phyloP scores from a whole-genome alignment of 345 rosid genomes.

The Psidium friedrichsthalianum region DNA sequence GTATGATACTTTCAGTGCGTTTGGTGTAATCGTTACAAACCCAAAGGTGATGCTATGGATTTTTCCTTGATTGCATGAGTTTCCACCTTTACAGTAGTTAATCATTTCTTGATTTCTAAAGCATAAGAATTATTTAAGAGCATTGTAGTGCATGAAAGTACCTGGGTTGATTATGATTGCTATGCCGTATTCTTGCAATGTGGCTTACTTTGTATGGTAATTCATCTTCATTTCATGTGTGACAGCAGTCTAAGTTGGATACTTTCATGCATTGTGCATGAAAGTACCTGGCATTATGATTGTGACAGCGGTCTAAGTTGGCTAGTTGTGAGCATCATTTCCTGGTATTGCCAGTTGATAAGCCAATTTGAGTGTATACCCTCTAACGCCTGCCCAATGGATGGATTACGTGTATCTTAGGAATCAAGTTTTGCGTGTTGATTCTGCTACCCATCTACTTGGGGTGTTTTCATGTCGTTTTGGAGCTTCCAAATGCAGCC shows the following conservation, averaged over 20 bases:
- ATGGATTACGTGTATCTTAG: not conserved
- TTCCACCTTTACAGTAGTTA: not conserved
- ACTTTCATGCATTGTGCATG: too few species aligned
- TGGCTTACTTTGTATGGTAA: not conserved
- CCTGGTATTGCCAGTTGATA: not conserved
- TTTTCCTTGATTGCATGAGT: not conserved
- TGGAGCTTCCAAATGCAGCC: not conserved
- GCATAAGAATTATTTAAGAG: not conserved
- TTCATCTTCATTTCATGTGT: not conserved
- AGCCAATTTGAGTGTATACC: not conserved
- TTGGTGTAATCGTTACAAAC: slow-evolving; percentile 91
- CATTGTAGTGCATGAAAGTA: not conserved
- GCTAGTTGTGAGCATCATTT: not conserved
- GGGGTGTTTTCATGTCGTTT: not conserved
- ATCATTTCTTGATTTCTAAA: not conserved
- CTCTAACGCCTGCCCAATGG: not conserved
- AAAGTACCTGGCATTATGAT: not conserved
- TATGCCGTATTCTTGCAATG: not conserved
- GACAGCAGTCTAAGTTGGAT: not conserved
- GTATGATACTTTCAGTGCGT: slow-evolving; percentile 96
- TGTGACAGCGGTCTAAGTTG: not conserved
- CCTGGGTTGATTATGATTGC: not conserved
- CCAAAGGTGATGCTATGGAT: slow-evolving; percentile 57
- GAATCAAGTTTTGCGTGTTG: not conserved
- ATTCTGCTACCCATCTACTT: not conserved